Conservation (phyloP, 148 eudicot species). For the Vaccinium corymbosum region DNA sequence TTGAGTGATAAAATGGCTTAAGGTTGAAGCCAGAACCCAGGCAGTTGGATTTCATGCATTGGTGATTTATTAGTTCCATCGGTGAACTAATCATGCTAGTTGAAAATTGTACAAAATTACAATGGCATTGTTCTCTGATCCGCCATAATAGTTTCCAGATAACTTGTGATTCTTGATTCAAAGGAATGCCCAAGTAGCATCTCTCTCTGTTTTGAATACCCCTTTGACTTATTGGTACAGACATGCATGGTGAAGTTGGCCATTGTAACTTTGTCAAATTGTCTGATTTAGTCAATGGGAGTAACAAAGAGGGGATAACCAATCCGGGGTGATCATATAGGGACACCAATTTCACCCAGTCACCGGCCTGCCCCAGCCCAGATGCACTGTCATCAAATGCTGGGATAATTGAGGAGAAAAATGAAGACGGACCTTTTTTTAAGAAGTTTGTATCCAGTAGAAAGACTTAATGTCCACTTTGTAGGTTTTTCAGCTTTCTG, state of each 20-base stretch:
- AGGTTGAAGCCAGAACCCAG: not conserved
- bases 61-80: not conserved
- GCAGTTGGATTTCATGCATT: not conserved
- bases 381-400: not conserved
- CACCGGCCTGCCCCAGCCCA: not conserved
- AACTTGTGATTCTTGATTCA: not conserved
- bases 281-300: not conserved
- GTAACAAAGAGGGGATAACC: not conserved
- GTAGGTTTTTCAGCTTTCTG: not conserved
- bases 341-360: not conserved
- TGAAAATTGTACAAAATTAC: not conserved
- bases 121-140: not conserved
- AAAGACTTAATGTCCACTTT: not conserved
- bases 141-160: not conserved
- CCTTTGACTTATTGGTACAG: not conserved
- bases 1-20: constrained; percentile 1
- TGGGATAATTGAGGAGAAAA: not conserved
- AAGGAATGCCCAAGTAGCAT: not conserved
- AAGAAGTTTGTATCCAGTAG: not conserved
- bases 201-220: not conserved
- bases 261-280: not conserved
- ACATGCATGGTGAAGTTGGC: not conserved
- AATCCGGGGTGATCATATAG: not conserved
- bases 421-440: not conserved
- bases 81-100: not conserved